phyloP scores from a whole-genome alignment of 176 grass and related monocot genomes.

The Lolium rigidum region DNA sequence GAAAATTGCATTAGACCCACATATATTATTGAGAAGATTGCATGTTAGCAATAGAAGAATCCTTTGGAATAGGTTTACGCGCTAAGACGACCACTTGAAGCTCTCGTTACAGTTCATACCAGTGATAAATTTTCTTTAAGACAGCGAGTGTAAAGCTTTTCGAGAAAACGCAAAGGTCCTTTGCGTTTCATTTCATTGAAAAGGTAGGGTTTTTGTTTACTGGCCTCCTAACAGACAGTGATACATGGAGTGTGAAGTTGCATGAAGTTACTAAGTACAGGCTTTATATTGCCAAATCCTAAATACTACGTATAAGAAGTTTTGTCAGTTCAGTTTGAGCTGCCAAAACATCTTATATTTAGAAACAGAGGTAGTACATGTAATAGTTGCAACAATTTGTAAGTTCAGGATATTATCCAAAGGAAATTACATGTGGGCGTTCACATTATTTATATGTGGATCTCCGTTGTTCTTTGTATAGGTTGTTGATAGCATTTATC shows the following conservation, averaged over 20 bases:
- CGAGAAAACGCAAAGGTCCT: too few species aligned
- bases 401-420: slow-evolving; percentile 19
- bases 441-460: neutral
- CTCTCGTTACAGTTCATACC: neutral
- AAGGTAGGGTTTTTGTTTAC: too few species aligned
- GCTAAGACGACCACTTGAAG: slow-evolving; percentile 1
- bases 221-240: too few species aligned
- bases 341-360: too few species aligned
- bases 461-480: neutral
- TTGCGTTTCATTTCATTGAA: too few species aligned
- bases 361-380: neutral
- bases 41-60: neutral
- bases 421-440: neutral
- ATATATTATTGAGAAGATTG: neutral
- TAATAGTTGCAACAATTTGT: neutral
- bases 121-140: slow-evolving; percentile 15
- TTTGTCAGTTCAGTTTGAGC: too few species aligned
- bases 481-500: neutral
- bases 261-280: neutral
- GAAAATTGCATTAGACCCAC: slow-evolving; percentile 16
- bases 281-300: neutral
- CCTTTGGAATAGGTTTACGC: neutral
- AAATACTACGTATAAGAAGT: neutral
- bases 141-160: neutral
- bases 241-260: neutral